Conservation (phyloP, 768 basidiomycete genomes). For the Leccinum uliginosum region DNA sequence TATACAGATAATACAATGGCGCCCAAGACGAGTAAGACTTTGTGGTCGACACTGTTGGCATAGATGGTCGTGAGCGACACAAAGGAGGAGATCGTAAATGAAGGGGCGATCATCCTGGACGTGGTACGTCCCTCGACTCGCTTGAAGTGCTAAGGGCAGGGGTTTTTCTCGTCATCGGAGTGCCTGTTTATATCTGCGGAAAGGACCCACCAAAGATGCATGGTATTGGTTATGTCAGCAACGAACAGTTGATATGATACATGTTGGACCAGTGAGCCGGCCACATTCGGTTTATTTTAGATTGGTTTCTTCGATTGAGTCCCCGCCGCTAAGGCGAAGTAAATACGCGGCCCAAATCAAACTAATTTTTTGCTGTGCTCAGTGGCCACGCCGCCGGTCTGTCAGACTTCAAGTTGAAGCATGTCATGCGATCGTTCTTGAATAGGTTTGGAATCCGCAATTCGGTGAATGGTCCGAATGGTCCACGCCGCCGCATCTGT, state of each 20-base stretch:
- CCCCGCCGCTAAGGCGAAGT: not conserved
- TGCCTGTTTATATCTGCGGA: constrained; percentile 4
- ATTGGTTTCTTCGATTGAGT: not conserved
- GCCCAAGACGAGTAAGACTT: not conserved
- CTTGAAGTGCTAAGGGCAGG: not conserved
- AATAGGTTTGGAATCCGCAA: too few relatives aligned
- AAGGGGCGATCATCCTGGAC: not conserved
- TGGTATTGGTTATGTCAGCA: not conserved
- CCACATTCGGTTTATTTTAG: not conserved
- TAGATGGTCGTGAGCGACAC: not conserved
- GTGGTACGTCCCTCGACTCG: not conserved
- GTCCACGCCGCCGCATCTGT: not conserved
- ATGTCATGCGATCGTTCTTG: too few relatives aligned
- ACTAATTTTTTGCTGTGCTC: not conserved
- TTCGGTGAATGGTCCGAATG: too few relatives aligned
- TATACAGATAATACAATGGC: constrained; percentile 1
- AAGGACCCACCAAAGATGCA: not conserved
- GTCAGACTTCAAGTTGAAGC: too few relatives aligned
- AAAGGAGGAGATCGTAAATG: constrained; percentile 1
- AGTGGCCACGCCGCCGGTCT: not conserved
- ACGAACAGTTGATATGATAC: not conserved
- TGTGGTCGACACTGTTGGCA: not conserved
- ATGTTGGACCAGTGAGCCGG: not conserved
- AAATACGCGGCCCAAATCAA: not conserved
- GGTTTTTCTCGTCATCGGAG: not conserved